Conservation (phyloP, 1,284 basidiomycete genomes). For the Chiua sp. region DNA sequence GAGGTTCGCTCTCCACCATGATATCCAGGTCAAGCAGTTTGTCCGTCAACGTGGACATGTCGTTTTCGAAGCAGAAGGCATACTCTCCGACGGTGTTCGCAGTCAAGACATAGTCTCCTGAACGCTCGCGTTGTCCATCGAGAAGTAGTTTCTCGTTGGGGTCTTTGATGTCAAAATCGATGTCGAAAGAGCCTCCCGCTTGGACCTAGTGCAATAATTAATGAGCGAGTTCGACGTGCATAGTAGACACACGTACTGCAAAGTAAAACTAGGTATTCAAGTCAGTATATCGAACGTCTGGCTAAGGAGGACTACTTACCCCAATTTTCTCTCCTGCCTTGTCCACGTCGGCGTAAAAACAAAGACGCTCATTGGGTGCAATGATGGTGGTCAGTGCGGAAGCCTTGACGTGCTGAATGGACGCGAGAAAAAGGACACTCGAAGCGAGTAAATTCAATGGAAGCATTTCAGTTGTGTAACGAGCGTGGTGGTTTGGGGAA, state of each 20-base stretch:
- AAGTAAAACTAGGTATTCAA: constrained; percentile 55
- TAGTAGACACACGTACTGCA: constrained; percentile 50
- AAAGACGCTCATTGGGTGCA: constrained; percentile 85
- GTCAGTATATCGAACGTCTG: constrained; percentile 11
- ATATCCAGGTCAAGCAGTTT: constrained; percentile 98
- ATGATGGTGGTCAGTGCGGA: constrained; percentile 91
- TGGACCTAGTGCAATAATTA: constrained; percentile 67
- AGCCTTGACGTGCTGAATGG: constrained; percentile 32
- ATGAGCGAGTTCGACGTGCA: constrained; percentile 32
- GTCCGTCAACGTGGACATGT: constrained; percentile 88
- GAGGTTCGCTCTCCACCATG: constrained; percentile 95
- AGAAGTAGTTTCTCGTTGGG: constrained; percentile 88
- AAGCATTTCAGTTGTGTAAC: constrained; percentile 25
- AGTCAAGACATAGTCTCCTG: constrained; percentile 97
- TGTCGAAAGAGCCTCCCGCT: constrained; percentile 96
- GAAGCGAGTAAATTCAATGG: constrained; percentile 24
- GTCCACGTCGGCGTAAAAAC: constrained; percentile 98
- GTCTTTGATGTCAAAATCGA: constrained; percentile 94
- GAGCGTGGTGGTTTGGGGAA: not conserved
- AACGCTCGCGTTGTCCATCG: constrained; percentile 86
- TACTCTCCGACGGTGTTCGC: constrained; percentile 96
- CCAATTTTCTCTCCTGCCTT: constrained; percentile 92
- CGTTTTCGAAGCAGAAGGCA: constrained; percentile 98
- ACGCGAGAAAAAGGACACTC: constrained; percentile 27
- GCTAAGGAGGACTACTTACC: constrained; percentile 48